Evolutionary conservation across 2,329 filamentous ascomycete species (phyloP).

Genomic region (Aspergillus ibericus): DNA sequence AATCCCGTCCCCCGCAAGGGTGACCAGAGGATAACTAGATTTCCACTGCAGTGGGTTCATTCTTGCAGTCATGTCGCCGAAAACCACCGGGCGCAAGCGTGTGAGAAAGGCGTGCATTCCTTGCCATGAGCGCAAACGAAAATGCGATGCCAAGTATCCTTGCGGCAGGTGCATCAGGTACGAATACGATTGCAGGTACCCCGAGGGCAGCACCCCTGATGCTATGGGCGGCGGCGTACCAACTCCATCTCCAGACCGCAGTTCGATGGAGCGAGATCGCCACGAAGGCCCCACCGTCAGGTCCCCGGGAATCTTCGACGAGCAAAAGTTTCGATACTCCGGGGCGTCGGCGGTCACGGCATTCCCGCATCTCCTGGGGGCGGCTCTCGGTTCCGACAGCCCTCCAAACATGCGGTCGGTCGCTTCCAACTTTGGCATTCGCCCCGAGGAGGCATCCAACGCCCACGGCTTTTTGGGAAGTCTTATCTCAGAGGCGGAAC

Average conservation of each 20-base stretch:
- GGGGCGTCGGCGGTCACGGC: constrained; percentile 33
- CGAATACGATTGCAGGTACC: constrained; percentile 29
- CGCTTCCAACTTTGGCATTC: constrained; percentile 35
- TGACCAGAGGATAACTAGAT: no score
- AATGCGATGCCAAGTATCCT: constrained; percentile 32
- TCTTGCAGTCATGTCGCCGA: constrained; percentile 19
- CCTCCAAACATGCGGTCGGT: constrained; percentile 28
- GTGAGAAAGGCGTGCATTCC: constrained; percentile 32
- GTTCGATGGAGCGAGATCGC: not conserved
- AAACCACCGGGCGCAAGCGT: constrained; percentile 28
- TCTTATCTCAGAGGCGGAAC: constrained; percentile 28
- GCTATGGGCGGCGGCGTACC: not conserved
- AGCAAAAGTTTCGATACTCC: constrained; percentile 27
- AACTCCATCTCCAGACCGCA: constrained; percentile 5
- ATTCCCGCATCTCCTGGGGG: constrained; percentile 30
- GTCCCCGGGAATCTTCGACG: constrained; percentile 30
- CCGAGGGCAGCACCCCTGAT: constrained; percentile 11
- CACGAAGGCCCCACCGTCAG: no score
- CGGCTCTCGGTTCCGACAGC: constrained; percentile 27
- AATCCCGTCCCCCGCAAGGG: no score
- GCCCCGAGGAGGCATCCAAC: constrained; percentile 30
- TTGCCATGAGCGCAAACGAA: constrained; percentile 36
- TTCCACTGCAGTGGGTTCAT: no score
- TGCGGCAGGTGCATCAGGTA: constrained; percentile 32
- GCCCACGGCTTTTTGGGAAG: constrained; percentile 21